Conservation (phyloP, 345 rosid genomes). For the Melastoma malabathricum region DNA sequence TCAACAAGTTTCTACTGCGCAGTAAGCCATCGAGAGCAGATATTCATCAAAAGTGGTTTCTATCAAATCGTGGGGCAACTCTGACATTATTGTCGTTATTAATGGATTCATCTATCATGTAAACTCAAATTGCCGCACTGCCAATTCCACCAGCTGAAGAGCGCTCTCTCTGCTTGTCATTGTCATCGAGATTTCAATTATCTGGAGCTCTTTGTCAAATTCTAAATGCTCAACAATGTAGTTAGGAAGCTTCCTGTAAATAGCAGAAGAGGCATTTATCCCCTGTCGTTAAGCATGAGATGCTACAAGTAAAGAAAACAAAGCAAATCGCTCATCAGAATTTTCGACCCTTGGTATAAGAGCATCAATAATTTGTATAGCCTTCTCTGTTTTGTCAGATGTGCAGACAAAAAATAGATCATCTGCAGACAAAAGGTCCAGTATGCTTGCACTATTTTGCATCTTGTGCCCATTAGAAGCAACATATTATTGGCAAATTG, state of each 20-base stretch:
- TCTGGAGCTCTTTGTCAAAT: slow-evolving; percentile 53
- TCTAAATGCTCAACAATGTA: slow-evolving; percentile 57
- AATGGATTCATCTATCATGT: slow-evolving; percentile 13
- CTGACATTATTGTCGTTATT: slow-evolving; percentile 15
- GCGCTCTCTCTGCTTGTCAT: slow-evolving; percentile 42
- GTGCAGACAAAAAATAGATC: slow-evolving; percentile 64
- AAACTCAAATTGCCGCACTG: slow-evolving; percentile 24
- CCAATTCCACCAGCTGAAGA: slow-evolving; percentile 35
- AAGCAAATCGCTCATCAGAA: slow-evolving; percentile 47
- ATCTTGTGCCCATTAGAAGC: slow-evolving; percentile 22
- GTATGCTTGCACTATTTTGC: slow-evolving; percentile 63
- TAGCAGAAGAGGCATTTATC: slow-evolving; percentile 91
- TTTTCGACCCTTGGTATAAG: slow-evolving; percentile 26
- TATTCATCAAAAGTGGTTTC: slow-evolving; percentile 50
- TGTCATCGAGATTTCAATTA: slow-evolving; percentile 37
- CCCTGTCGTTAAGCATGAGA: slow-evolving; percentile 72
- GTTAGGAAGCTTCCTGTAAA: slow-evolving; percentile 95
- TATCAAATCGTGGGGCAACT: slow-evolving; percentile 40
- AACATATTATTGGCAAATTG: slow-evolving; percentile 36
- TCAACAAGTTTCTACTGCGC: slow-evolving; percentile 32
- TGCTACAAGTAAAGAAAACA: slow-evolving; percentile 63
- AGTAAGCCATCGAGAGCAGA: slow-evolving; percentile 37
- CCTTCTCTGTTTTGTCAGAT: slow-evolving; percentile 61
- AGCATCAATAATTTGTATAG: slow-evolving; percentile 36
- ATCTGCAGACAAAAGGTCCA: slow-evolving; percentile 85